Evolutionary conservation across 164 flowering plant species (phyloP).

Genomic region (Vitis labrusca): DNA sequence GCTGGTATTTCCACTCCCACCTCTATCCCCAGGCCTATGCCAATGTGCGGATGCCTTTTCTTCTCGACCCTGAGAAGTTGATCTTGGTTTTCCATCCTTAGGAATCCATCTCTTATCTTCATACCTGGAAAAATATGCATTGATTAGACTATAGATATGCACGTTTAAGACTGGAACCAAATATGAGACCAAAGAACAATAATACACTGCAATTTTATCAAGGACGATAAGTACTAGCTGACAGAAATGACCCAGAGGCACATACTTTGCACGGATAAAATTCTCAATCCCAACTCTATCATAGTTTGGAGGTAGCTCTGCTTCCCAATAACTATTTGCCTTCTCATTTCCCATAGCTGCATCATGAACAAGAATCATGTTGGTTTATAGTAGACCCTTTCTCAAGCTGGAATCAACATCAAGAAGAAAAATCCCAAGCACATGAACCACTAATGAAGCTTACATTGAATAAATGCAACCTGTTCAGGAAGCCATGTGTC

Average conservation of each 20-base stretch:
- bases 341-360: constrained; percentile 92
- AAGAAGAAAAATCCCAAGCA: background rate
- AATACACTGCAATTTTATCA: background rate
- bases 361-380: constrained; percentile 14
- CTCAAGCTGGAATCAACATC: background rate
- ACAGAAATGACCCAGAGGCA: background rate
- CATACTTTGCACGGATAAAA: constrained; percentile 96
- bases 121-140: constrained; percentile 44
- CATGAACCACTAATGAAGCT: constrained; percentile 18
- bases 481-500: constrained; percentile 99
- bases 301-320: constrained; percentile 88
- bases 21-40: constrained; percentile 47
- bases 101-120: constrained; percentile 96
- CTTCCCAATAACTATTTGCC: constrained; percentile 90
- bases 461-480: constrained; percentile 93
- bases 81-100: constrained; percentile 56
- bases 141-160: background rate
- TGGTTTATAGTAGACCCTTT: background rate
- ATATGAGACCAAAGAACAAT: background rate
- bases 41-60: constrained; percentile 41
- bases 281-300: constrained; percentile 95
- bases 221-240: background rate
- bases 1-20: constrained; percentile 30
- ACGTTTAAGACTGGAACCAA: background rate
- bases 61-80: constrained; percentile 53